These are phyloP conservation scores for Gossypioides kirkii DNA, from an alignment of 345 rosid genomes.

Conservation along the genomic window DNA sequence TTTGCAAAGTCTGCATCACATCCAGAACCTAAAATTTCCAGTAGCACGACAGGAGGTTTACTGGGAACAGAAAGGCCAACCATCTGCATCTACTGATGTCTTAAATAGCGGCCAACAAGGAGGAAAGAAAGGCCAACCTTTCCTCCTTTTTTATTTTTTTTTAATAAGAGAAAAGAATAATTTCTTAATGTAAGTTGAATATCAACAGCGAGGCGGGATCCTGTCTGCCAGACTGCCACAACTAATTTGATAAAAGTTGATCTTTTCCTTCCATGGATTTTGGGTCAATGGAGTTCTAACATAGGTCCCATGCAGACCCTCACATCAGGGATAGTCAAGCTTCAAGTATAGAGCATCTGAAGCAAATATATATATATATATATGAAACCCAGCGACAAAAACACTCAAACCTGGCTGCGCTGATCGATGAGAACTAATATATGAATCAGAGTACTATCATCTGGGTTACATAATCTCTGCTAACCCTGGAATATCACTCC, in stretches of 20 bases:
- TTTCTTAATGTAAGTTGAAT: too few species aligned
- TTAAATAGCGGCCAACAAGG: too few species aligned
- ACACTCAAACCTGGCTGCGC: neutral
- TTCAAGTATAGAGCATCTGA: neutral
- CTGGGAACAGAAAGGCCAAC: too few species aligned
- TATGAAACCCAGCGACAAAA: neutral
- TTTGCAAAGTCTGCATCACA: too few species aligned
- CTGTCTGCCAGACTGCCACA: neutral
- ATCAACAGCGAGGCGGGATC: neutral
- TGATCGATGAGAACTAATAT: neutral
- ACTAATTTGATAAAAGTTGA: neutral
- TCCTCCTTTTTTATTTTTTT: too few species aligned
- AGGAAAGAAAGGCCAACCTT: too few species aligned
- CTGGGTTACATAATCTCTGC: neutral
- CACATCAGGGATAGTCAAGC: neutral
- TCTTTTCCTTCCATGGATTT: neutral
- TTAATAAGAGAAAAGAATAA: too few species aligned
- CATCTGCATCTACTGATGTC: too few species aligned
- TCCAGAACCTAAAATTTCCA: too few species aligned
- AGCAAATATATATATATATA: neutral
- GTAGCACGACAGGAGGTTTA: too few species aligned
- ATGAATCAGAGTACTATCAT: neutral
- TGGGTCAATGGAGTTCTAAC: neutral
- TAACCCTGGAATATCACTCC: neutral
- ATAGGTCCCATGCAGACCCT: neutral